Percentiles rank a stretch among this genome's conserved stretches.
Evolutionary conservation across 129 eudicot species (phyloP).

Genomic region (Chrysanthemum seticuspe): DNA sequence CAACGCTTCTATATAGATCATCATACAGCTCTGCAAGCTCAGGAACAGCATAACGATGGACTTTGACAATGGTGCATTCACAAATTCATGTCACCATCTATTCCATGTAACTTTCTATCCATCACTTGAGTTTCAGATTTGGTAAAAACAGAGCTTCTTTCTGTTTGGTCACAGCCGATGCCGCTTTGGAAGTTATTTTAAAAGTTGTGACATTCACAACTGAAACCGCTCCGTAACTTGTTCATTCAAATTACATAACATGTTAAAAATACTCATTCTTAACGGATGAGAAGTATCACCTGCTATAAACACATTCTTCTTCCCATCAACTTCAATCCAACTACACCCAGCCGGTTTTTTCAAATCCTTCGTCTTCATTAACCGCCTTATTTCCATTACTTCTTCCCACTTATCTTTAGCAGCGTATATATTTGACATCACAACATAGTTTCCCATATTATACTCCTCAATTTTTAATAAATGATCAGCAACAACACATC

Average conservation of each 20-base stretch:
- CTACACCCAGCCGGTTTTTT: constrained; percentile 83
- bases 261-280: constrained; percentile 39
- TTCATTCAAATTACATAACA: constrained; percentile 46
- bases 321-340: constrained; percentile 79
- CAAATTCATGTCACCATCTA: too few species aligned
- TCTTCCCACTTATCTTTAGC: constrained; percentile 85
- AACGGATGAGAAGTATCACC: constrained; percentile 71
- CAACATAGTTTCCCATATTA: constrained; percentile 75
- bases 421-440: constrained; percentile 81
- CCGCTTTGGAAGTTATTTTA: neutral
- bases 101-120: too few species aligned
- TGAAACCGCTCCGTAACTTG: constrained; percentile 46
- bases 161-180: constrained; percentile 23
- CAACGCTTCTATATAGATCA: too few species aligned
- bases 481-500: constrained; percentile 52
- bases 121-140: neutral
- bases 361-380: constrained; percentile 65
- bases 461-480: constrained; percentile 42
- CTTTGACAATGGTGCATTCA: too few species aligned
- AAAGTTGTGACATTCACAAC: constrained; percentile 8
- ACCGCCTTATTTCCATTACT: constrained; percentile 65
- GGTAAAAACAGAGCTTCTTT: constrained; percentile 22
- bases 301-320: constrained; percentile 57
- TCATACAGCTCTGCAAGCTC: too few species aligned
- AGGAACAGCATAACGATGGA: too few species aligned